phyloP scores from a whole-genome alignment of 495 filamentous ascomycete species.

The Podospora comata region DNA sequence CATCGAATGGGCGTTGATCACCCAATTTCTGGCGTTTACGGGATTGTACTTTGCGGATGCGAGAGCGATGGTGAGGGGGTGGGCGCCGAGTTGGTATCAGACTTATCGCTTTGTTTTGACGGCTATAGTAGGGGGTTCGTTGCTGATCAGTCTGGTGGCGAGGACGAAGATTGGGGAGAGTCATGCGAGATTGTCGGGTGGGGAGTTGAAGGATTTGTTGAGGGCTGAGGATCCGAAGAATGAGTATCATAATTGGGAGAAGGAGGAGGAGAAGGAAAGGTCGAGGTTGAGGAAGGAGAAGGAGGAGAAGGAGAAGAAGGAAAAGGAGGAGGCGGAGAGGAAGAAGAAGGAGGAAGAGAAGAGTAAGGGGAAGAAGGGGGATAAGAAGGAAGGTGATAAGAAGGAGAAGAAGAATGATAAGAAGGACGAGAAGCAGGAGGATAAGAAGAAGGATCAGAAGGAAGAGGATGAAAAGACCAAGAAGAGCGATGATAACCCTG shows the following conservation, averaged over 20 bases:
- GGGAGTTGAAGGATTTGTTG: conserved; percentile 56
- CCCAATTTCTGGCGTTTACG: conserved; percentile 86
- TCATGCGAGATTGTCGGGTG: conserved; percentile 44
- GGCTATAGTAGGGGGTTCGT: conserved; percentile 82
- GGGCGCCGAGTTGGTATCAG: conserved; percentile 88
- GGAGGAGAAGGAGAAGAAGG: conserved; percentile 8
- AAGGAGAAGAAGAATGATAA: conserved; percentile 5
- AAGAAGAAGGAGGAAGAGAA: conserved; percentile 4
- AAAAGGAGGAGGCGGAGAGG: conserved; percentile 4
- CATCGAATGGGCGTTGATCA: conserved; percentile 80
- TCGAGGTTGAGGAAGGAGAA: conserved; percentile 18
- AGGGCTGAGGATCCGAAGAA: conserved; percentile 36
- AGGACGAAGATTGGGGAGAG: conserved; percentile 75
- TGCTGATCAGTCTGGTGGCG: conserved; percentile 82
- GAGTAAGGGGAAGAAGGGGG: conserved; percentile 8
- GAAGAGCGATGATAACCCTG: conserved; percentile 4
- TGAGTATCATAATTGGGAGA: conserved; percentile 43
- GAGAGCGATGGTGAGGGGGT: conserved; percentile 68
- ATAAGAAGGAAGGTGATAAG: background rate
- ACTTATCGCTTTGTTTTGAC: conserved; percentile 95
- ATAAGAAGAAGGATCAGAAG: conserved; percentile 7
- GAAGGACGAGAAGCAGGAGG: conserved; percentile 1
- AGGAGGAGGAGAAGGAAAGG: conserved; percentile 36
- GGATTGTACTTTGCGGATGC: conserved; percentile 87
- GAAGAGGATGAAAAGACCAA: conserved; percentile 11